These are phyloP conservation scores for Primulina tabacum DNA, from an alignment of 257 asterid genomes.

Conservation along the genomic window DNA sequence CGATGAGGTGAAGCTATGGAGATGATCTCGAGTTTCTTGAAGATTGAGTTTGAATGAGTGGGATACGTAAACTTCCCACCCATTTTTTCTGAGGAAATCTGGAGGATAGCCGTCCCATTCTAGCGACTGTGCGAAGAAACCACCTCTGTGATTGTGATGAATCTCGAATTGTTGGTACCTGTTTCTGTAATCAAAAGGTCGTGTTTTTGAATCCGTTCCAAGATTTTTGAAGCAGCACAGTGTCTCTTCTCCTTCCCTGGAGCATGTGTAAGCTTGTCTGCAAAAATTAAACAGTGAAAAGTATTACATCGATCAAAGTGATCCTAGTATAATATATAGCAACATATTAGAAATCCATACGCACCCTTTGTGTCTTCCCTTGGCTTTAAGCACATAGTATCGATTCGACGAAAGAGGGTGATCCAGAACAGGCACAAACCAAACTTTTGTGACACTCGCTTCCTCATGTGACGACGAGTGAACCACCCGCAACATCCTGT, in stretches of 20 bases:
- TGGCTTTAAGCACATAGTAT: slow-evolving; percentile 66
- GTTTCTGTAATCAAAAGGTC: slow-evolving; percentile 63
- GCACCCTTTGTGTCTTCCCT: slow-evolving; percentile 71
- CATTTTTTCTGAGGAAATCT: slow-evolving; percentile 51
- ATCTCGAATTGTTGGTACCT: slow-evolving; percentile 71
- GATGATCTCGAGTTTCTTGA: slow-evolving; percentile 54
- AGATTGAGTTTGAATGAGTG: slow-evolving; percentile 40
- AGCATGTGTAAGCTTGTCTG: slow-evolving; percentile 66
- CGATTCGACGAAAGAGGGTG: slow-evolving; percentile 63
- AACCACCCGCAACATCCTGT: slow-evolving; percentile 69
- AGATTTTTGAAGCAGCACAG: slow-evolving; percentile 50
- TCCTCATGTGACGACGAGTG: slow-evolving; percentile 52
- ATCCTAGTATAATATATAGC: too few species aligned
- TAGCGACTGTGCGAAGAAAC: slow-evolving; percentile 64
- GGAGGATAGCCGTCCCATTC: slow-evolving; percentile 80
- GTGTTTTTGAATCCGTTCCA: slow-evolving; percentile 30
- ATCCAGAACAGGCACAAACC: slow-evolving; percentile 78
- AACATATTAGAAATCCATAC: not conserved
- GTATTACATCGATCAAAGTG: too few species aligned
- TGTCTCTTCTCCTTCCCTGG: slow-evolving; percentile 43
- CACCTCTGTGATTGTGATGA: slow-evolving; percentile 44
- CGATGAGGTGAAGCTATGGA: slow-evolving; percentile 24
- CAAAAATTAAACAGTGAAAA: not conserved
- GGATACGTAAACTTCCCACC: slow-evolving; percentile 56
- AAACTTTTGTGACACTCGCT: slow-evolving; percentile 44